phyloP scores from a whole-genome alignment of 2,329 filamentous ascomycete species.

The Aspergillus thermomutatus region DNA sequence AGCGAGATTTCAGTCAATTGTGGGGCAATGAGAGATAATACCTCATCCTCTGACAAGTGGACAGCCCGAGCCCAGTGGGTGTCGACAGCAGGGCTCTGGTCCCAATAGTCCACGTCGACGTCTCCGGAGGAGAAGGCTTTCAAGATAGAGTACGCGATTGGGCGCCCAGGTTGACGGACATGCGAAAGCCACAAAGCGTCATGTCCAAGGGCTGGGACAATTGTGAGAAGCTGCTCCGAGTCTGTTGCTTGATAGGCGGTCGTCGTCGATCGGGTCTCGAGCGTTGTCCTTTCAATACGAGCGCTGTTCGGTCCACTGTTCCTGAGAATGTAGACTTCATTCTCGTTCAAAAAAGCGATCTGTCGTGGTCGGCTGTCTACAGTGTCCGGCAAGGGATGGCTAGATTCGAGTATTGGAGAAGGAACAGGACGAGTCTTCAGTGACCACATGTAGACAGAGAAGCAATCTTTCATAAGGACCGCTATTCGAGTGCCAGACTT shows the following conservation, averaged over 20 bases:
- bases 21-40: slow-evolving; percentile 17
- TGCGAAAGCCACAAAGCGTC: slow-evolving; percentile 38
- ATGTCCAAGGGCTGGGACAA: slow-evolving; percentile 35
- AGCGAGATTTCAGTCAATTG: slow-evolving; percentile 5
- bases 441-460: slow-evolving; percentile 70
- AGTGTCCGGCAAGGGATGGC: slow-evolving; percentile 32
- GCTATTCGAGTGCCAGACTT: slow-evolving; percentile 63
- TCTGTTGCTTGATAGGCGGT: slow-evolving; percentile 30
- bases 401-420: slow-evolving; percentile 37
- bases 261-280: slow-evolving; percentile 33
- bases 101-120: slow-evolving; percentile 22
- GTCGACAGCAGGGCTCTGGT: slow-evolving; percentile 32
- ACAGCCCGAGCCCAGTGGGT: slow-evolving; percentile 39
- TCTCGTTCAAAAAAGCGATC: slow-evolving; percentile 45
- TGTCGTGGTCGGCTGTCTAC: slow-evolving; percentile 38
- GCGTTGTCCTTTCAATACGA: slow-evolving; percentile 29
- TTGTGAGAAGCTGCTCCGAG: slow-evolving; percentile 33
- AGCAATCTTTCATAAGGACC: slow-evolving; percentile 63
- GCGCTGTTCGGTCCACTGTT: slow-evolving; percentile 28
- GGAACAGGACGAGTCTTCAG: slow-evolving; percentile 45
- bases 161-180: slow-evolving; percentile 19
- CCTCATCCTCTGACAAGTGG: slow-evolving; percentile 38
- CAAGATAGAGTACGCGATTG: slow-evolving; percentile 32
- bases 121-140: slow-evolving; percentile 14
- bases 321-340: slow-evolving; percentile 43